Evolutionary conservation across 1,139 yeast genomes (phyloP), one percentile per base, ranked within the genome.

Genomic region (Yamadazyma sp.): DNA sequence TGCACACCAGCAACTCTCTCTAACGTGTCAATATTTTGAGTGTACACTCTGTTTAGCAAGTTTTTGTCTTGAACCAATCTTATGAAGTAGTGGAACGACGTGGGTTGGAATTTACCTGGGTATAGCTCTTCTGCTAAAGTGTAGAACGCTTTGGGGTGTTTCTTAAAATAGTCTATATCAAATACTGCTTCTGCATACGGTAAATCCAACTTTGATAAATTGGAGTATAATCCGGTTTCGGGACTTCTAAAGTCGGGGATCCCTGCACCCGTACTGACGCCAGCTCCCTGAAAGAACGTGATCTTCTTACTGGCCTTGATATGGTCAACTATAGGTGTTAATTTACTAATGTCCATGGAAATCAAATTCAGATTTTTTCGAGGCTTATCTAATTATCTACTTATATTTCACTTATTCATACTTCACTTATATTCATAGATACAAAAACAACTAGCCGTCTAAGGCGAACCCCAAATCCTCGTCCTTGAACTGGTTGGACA

Each of bases 151-250:
- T 77, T 71, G 0, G 97, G 97, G 37, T 77, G 74, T 40, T 82
- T 70, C 35, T 73, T 64, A 57, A 88, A 87, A 59, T 79, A 92
- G 23, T 82, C 89, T 24, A 90, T 83, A 55, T 89, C 97, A 59
- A 90, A 92, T 1, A 92, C 96, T 0, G 97, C 97, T 58, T 90
- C 98, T 0, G 97, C 94, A 54, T 78, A 89, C 4, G 97, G 97
- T 33, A 90, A 67, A 31, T 86, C 72, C 28, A 90, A 66, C 45
- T 79, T 73, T 31, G 86, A 77, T 40, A 92, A 66, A 56, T 92
- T 90, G 46, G 90, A 79, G 53, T 90, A 90, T 7, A 90, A 70
- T 0, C 98, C 98, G 0, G 97, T 90, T 35, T 81, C 76, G 0
- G 97, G 97, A 14, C 95, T 82, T 48, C 97, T 70, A 57, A 92